These are phyloP conservation scores for Melaleuca quinquenervia DNA, from an alignment of 345 rosid species.

Conservation along the genomic window DNA sequence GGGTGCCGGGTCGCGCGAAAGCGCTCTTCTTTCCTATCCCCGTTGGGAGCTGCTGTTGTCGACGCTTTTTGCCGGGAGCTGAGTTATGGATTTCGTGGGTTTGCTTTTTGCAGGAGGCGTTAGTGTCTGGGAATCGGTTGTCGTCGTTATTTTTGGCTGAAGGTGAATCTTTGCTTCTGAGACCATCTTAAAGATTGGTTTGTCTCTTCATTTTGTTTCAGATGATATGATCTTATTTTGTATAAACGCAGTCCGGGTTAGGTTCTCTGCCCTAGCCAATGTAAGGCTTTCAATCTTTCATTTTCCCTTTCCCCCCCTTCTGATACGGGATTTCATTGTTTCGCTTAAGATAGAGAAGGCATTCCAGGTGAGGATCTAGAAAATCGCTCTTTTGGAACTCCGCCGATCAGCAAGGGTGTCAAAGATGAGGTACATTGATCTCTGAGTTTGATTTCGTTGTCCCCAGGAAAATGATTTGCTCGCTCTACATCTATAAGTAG, in stretches of 20 bases:
- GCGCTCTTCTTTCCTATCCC: not conserved
- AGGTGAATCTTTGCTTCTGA: slow-evolving; percentile 24
- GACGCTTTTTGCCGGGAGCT: not conserved
- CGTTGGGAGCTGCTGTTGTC: not conserved
- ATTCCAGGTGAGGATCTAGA: not conserved
- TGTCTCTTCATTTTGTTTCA: not conserved
- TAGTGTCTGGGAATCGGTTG: slow-evolving; percentile 38
- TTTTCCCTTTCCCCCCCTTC: not conserved
- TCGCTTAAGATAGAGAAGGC: not conserved
- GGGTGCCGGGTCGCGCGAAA: not conserved
- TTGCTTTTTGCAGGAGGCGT: slow-evolving; percentile 28
- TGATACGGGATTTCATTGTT: not conserved
- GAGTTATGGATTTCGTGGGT: not conserved
- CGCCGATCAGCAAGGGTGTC: not conserved
- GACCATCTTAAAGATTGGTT: not conserved
- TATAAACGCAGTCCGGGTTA: not conserved
- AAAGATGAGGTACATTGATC: not conserved
- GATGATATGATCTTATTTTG: not conserved
- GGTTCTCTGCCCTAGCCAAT: not conserved
- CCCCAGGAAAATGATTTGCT: not conserved
- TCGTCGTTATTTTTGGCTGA: slow-evolving; percentile 50
- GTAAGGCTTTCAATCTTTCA: not conserved
- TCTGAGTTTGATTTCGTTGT: not conserved
- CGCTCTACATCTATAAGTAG: not conserved
- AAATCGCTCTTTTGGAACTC: not conserved